Base-by-base conservation (phyloP, 768 basidiomycete genomes). In the Mycena rebaudengoi region DNA sequence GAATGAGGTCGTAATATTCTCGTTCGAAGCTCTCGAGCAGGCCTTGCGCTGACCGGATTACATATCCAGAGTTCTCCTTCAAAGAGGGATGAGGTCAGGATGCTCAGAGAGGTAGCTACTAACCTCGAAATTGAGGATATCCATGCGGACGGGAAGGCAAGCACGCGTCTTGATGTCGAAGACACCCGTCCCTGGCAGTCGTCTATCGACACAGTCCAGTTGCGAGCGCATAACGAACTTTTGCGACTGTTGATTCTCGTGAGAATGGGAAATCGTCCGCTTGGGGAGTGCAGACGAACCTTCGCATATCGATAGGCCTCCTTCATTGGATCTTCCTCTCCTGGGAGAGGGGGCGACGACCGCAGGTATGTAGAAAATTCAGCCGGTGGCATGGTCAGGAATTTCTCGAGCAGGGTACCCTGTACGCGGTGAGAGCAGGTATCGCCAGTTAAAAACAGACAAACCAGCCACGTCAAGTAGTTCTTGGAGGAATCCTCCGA, bases 151-250 rank as follows among this genome's bases (percentile, higher is more conserved):
- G 0, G 93, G 87, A 25, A 94, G 75, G 30, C 89, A 91, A 0
- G 95, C 96, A 46, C 97, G 87, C 0, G 97, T 98, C 77, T 99
- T 99, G 77, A 99, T 89, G 73, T 99, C 97, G 69, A 99, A 99
- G 1, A 96, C 89, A 28, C 95, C 95, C 0, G 89, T 90, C 1
- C 95, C 96, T 5, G 96, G 96, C 29, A 99, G 78, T 41, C 92
- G 84, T 13, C 77, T 68, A 70, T 98, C 93, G 1, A 88, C 78
- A 68, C 96, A 95, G 72, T 99, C 97, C 7, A 99, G 84, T 74
- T 99, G 97, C 0, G 96, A 97, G 14, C 97, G 92, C 91, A 98
- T 95, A 25, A 98, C 80, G 65, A 98, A 89, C 11, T 80, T 81
- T 12, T 82, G 75, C 6, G 85, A 85, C 88, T 89, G 45, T 6